These are phyloP conservation scores for Boletus eberwhitei DNA, from an alignment of 768 basidiomycete genomes.

Conservation along the genomic window DNA sequence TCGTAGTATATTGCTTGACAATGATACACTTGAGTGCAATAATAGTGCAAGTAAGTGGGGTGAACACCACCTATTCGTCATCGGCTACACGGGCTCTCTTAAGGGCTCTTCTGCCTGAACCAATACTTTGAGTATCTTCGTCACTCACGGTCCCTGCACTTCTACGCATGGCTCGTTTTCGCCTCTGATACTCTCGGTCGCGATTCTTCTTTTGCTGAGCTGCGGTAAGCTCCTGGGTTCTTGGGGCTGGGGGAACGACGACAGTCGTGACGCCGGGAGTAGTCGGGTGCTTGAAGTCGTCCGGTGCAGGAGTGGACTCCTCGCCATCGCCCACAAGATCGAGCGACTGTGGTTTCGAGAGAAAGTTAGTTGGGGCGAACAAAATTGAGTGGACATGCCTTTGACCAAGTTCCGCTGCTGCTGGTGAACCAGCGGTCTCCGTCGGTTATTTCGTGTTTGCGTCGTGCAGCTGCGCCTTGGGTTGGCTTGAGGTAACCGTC, in stretches of 20 bases:
- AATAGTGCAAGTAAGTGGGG: neutral
- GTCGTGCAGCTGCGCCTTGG: constrained; percentile 46
- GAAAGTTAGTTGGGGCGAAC: constrained; percentile 1
- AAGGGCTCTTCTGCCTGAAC: constrained; percentile 55
- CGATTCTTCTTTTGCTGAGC: constrained; percentile 74
- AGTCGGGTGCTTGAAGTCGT: constrained; percentile 65
- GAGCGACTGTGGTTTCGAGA: constrained; percentile 53
- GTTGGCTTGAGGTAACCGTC: constrained; percentile 82
- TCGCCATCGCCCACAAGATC: constrained; percentile 72
- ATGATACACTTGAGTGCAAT: constrained; percentile 7
- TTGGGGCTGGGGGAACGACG: constrained; percentile 69
- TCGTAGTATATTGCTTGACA: neutral
- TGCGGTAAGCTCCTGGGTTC: constrained; percentile 61
- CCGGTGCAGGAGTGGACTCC: constrained; percentile 56
- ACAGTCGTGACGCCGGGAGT: constrained; percentile 75
- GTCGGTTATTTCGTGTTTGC: constrained; percentile 74
- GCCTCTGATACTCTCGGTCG: constrained; percentile 79
- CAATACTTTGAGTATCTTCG: constrained; percentile 52
- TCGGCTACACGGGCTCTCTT: constrained; percentile 68
- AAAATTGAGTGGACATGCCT: constrained; percentile 40
- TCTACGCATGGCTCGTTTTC: constrained; percentile 63
- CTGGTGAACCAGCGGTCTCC: constrained; percentile 78
- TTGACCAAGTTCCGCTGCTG: constrained; percentile 74
- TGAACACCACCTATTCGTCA: constrained; percentile 48
- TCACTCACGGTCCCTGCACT: constrained; percentile 70